A percentile compares a stretch with the other conserved stretches of the same genome.
These are phyloP conservation scores for Metschnikowia picachoensis DNA, from an alignment of 805 yeast genomes.

Conservation along the genomic window DNA sequence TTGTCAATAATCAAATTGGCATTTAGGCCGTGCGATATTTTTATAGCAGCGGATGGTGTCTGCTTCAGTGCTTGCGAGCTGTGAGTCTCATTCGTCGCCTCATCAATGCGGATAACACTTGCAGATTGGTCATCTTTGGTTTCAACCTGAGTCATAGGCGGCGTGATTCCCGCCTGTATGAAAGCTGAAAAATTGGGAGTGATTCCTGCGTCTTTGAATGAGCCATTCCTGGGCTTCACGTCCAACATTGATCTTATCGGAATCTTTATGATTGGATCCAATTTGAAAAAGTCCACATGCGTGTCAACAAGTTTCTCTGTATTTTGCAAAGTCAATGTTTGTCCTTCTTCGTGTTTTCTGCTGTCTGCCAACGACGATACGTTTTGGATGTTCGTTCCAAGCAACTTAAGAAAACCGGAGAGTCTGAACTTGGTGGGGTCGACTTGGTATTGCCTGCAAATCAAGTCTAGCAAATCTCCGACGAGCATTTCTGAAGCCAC, in stretches of 20 bases:
- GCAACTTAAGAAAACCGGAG: conserved; percentile 14
- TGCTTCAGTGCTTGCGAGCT: neutral
- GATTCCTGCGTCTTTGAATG: conserved; percentile 21
- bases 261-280: conserved; percentile 17
- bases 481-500: conserved; percentile 15
- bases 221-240: conserved; percentile 9
- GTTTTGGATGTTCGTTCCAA: neutral
- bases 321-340: conserved; percentile 7
- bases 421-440: conserved; percentile 26
- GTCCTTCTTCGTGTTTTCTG: neutral
- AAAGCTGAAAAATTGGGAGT: conserved; percentile 28
- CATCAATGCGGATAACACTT: neutral
- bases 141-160: conserved; percentile 20
- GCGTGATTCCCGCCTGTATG: conserved; percentile 22
- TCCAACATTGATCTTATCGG: conserved; percentile 13
- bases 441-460: conserved; percentile 29
- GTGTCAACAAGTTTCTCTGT: conserved; percentile 7
- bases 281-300: conserved; percentile 16
- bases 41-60: neutral
- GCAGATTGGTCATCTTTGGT: conserved; percentile 14
- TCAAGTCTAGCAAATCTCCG: conserved; percentile 17
- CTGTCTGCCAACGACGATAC: conserved; percentile 2
- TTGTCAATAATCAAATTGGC: conserved; percentile 18
- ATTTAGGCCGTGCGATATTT: neutral
- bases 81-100: neutral